Conservation (phyloP, 2,329 filamentous ascomycete genomes). For the Penicillium sumatraense region DNA sequence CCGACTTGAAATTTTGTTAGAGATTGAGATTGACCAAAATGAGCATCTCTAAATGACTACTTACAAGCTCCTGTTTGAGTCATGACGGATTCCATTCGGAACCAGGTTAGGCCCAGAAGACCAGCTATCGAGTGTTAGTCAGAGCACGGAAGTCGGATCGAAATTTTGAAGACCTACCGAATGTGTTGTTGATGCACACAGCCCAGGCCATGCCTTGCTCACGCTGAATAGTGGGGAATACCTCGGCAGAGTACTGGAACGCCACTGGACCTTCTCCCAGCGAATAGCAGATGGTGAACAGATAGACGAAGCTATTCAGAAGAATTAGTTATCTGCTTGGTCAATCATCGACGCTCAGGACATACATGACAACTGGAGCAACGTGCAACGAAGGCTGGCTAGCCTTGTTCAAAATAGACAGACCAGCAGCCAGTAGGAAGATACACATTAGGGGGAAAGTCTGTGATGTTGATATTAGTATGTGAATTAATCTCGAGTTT, state of each 20-base stretch:
- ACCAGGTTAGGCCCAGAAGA: constrained; percentile 53
- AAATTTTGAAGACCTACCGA: constrained; percentile 14
- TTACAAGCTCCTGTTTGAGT: constrained; percentile 60
- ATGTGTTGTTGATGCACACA: constrained; percentile 35
- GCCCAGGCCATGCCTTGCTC: constrained; percentile 38
- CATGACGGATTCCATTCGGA: constrained; percentile 50
- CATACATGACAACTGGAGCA: constrained; percentile 29
- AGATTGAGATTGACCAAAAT: too few relatives aligned
- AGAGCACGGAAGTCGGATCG: not conserved
- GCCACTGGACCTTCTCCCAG: constrained; percentile 63
- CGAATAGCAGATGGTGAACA: constrained; percentile 67
- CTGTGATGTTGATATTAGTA: constrained; percentile 51
- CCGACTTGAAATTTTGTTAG: constrained; percentile 53
- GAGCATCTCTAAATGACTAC: too few relatives aligned
- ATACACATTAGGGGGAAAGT: constrained; percentile 70
- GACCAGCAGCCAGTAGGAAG: constrained; percentile 63
- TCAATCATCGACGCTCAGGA: not conserved
- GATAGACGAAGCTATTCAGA: constrained; percentile 59
- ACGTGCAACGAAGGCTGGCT: constrained; percentile 39
- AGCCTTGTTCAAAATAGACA: constrained; percentile 55
- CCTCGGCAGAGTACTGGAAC: constrained; percentile 57
- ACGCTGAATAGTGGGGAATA: constrained; percentile 58
- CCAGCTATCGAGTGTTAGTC: constrained; percentile 37
- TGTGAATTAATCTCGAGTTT: not conserved
- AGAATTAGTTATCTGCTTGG: not conserved